Base-by-base conservation (phyloP, 1,284 basidiomycete genomes). In the Ceratobasidium sp. region DNA sequence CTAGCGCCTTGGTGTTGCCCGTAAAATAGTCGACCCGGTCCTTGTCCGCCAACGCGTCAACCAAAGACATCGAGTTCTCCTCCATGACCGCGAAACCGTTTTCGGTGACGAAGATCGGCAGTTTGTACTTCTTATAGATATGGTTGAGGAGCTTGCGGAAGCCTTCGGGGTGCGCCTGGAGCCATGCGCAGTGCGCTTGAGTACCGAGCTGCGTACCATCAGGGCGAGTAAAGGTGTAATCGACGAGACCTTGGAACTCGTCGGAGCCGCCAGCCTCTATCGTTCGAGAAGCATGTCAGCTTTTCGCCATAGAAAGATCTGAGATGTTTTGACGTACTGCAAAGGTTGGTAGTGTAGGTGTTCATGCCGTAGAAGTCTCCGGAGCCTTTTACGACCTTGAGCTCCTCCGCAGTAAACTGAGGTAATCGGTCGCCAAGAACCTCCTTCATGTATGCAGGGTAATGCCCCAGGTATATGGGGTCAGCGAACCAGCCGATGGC, bases 331-430 rank as follows among this genome's bases (percentile, higher is more conserved):
- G 10, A 86, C 87, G 81, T 79, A 90, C 89, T 88, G 84, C 89
- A 88, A 23, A 91, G 86, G 81, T 92, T 91, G 56, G 89, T 91
- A 1, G 91, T 91, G 83, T 93, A 93, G 11, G 90, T 91, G 83
- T 92, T 91, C 85, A 90, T 87, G 39, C 89, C 90, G 80, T 91
- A 90, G 83, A 92, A 92, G 80, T 92, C 92, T 2, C 90, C 90
- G 6, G 89, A 90, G 51, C 89, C 91, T 77, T 89, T 89, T 75
- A 94, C 89, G 54, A 93, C 83, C 31, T 83, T 82, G 54, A 87
- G 79, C 81, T 94, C 91, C 75, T 90, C 90, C 5, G 85, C 80
- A 0, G 91, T 90, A 80, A 93, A 92, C 26, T 85, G 83, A 6
- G 92, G 91, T 20, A 94, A 87, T 53, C 91, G 88, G 77, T 89